These are phyloP conservation scores for Ligustrum vulgare DNA, from an alignment of 257 asterid species.

Conservation along the genomic window DNA sequence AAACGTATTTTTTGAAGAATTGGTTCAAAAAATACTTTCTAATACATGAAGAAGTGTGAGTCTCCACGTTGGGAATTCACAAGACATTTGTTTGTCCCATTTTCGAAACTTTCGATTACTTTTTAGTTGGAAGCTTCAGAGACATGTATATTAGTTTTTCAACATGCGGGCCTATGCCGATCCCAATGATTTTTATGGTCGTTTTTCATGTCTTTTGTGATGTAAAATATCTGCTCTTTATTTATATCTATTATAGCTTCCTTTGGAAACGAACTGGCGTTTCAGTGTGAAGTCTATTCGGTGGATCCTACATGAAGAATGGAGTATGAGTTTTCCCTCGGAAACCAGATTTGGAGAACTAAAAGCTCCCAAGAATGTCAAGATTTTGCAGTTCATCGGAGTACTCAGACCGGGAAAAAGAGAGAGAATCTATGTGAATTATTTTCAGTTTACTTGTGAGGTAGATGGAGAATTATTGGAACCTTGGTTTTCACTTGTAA, in stretches of 20 bases:
- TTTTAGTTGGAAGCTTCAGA: too few species aligned
- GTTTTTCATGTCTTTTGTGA: neutral
- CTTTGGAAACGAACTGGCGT: neutral
- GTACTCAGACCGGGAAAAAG: neutral
- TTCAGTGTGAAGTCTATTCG: neutral
- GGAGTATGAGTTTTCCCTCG: neutral
- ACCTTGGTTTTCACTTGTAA: neutral
- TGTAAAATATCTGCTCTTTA: neutral
- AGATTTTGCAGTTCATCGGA: neutral
- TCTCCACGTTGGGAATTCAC: neutral
- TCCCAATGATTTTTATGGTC: neutral
- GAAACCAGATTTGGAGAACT: neutral
- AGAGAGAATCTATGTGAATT: neutral
- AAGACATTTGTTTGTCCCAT: neutral
- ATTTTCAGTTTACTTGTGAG: neutral
- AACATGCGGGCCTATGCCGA: neutral
- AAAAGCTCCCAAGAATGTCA: neutral
- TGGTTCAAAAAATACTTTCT: neutral
- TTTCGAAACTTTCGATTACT: neutral
- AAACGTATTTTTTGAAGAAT: neutral
- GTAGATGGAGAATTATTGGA: neutral
- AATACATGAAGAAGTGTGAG: neutral
- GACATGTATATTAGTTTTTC: neutral
- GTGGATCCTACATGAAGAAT: neutral
- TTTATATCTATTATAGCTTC: neutral